A percentile compares a stretch with the other conserved stretches of the same genome.
These are phyloP conservation scores for Sphagnum fallax DNA, from an alignment of 228 moss, liverwort and hornwort species.

Conservation along the genomic window DNA sequence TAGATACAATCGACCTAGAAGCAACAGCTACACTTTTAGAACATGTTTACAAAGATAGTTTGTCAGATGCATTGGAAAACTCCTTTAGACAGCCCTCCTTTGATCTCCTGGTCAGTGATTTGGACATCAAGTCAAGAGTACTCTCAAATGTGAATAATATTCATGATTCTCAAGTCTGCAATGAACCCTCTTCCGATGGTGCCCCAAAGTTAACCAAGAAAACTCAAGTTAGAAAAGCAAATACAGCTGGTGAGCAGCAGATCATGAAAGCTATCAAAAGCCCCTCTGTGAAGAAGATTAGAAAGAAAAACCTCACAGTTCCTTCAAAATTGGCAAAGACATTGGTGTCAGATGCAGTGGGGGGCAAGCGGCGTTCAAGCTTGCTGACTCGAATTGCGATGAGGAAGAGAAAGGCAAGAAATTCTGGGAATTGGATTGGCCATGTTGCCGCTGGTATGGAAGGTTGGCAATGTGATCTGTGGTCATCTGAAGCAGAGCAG, in stretches of 20 bases:
- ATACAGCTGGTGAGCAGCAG: constrained; percentile 37
- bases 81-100: constrained; percentile 49
- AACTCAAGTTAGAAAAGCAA: constrained; percentile 22
- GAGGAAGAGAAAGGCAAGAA: constrained; percentile 52
- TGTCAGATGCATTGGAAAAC: constrained; percentile 41
- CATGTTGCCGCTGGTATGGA: constrained; percentile 9
- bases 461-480: constrained; percentile 27
- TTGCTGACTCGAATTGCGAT: constrained; percentile 71
- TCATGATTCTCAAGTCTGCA: neutral
- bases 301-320: constrained; percentile 10
- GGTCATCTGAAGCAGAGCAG: constrained; percentile 60
- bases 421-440: neutral
- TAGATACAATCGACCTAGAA: constrained; percentile 23
- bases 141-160: constrained; percentile 1
- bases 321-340: constrained; percentile 4
- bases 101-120: constrained; percentile 46
- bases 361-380: constrained; percentile 83
- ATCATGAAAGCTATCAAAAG: constrained; percentile 25
- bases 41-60: constrained; percentile 12
- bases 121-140: constrained; percentile 35
- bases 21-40: constrained; percentile 12
- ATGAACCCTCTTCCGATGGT: constrained; percentile 13
- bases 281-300: constrained; percentile 12
- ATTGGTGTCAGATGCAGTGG: constrained; percentile 15
- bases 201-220: constrained; percentile 51